Base-by-base conservation (phyloP, 2,329 filamentous ascomycete species). In the Davidsoniella australis region DNA sequence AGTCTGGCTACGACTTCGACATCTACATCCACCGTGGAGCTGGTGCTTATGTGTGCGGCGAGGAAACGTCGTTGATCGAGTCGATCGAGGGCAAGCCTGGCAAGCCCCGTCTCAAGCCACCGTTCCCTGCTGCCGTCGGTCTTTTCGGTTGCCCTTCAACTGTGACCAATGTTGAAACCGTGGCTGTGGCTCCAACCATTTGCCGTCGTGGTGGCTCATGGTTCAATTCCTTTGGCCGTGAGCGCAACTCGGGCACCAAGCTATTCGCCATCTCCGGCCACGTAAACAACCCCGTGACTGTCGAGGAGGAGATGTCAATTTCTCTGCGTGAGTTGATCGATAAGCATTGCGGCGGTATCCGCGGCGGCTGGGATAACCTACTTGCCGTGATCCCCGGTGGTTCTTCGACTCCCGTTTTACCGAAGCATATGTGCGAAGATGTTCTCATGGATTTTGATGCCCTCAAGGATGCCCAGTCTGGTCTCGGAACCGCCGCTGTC, bases 231-330 rank as follows among this genome's bases (percentile, higher is more conserved):
- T 96, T 98, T 62, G 91, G 91, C 48, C 87, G 91, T 58, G 89
- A 96, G 71, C 82, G 91, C 57, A 98, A 98, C 70, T 76, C 86
- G 59, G 91, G 91, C 60, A 98, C 91, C 56, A 98, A 98, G 74
- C 82, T 98, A 40, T 98, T 83, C 73, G 95, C 88, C 66, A 96
- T 98, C 64, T 96, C 89, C 49, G 91, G 91, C 24, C 86, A 96
- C 66, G 91, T 98, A 70, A 98, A 98, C 76, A 93, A 96, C 72
- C 91, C 91, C 49, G 86, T 78, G 66, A 96, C 91, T 1, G 91
- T 98, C 54, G 91, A 98, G 67, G 91, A 98, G 70, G 91, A 98
- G 70, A 98, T 98, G 91, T 94, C 85, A 47, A 98, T 98, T 58
- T 83, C 91, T 41, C 78, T 98, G 53, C 82, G 85, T 41, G 91